Evolutionary conservation across 164 flowering plant species (phyloP).

Genomic region (Aristolochia californica): DNA sequence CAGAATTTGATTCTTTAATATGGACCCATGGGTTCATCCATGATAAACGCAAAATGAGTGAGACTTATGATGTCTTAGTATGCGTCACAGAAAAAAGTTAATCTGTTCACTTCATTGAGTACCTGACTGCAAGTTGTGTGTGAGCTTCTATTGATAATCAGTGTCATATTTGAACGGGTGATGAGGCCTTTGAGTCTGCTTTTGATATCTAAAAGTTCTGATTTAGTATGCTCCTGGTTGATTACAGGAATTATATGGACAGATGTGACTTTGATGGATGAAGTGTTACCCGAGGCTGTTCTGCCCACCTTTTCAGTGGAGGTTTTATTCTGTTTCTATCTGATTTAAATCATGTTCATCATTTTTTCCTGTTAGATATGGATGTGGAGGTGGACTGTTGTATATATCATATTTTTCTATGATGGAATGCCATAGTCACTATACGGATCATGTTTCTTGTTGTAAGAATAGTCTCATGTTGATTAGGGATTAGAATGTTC

Average conservation of each 20-base stretch:
- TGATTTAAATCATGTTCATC: neutral
- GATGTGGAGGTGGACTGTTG: neutral
- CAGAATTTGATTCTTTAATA: too few relatives aligned
- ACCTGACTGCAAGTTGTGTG: too few relatives aligned
- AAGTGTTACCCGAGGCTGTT: slow-evolving; percentile 76
- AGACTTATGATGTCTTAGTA: too few relatives aligned
- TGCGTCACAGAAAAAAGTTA: too few relatives aligned
- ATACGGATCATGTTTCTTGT: neutral
- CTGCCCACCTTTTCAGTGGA: slow-evolving; percentile 49
- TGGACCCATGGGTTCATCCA: too few relatives aligned
- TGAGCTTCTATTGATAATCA: too few relatives aligned
- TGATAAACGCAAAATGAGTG: too few relatives aligned
- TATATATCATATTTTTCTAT: neutral
- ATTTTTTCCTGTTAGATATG: too few relatives aligned
- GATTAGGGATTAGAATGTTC: too few relatives aligned
- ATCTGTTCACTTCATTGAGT: too few relatives aligned
- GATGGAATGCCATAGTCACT: neutral
- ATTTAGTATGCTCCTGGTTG: neutral
- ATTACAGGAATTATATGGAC: slow-evolving; percentile 71
- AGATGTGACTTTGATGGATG: slow-evolving; percentile 68
- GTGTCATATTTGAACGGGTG: too few relatives aligned
- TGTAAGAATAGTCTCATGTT: neutral
- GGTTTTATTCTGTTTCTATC: slow-evolving; percentile 30
- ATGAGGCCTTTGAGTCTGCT: too few relatives aligned
- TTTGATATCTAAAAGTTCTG: neutral